These are phyloP conservation scores for Saposhnikovia divaricata DNA, from an alignment of 129 eudicot species.

Conservation along the genomic window DNA sequence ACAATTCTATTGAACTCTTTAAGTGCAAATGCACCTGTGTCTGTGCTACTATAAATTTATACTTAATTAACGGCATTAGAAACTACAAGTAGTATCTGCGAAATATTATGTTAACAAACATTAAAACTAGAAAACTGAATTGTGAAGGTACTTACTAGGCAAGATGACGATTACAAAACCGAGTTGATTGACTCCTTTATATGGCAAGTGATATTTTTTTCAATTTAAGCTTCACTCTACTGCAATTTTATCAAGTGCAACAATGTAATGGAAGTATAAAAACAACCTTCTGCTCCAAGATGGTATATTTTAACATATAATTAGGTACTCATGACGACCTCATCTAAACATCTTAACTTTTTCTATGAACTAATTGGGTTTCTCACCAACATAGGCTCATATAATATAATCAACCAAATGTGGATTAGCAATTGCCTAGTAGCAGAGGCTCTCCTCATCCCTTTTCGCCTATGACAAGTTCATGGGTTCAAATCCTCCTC, in stretches of 20 bases:
- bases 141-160: conserved; percentile 1
- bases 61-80: neutral
- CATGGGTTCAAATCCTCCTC: neutral
- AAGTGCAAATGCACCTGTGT: neutral
- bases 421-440: neutral
- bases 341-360: neutral
- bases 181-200: neutral
- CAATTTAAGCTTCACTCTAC: neutral
- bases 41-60: neutral
- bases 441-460: neutral
- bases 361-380: neutral
- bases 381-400: neutral
- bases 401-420: neutral
- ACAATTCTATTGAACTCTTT: neutral
- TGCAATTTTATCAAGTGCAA: neutral
- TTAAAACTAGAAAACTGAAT: neutral
- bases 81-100: neutral
- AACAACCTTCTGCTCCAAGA: neutral
- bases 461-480: neutral
- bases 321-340: neutral
- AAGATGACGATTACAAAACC: neutral
- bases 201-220: neutral
- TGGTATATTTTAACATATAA: neutral
- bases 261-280: neutral
- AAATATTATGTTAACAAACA: neutral